phyloP scores from a whole-genome alignment of 192 early-diverging fungal species.

The Blastocladiella britannica region DNA sequence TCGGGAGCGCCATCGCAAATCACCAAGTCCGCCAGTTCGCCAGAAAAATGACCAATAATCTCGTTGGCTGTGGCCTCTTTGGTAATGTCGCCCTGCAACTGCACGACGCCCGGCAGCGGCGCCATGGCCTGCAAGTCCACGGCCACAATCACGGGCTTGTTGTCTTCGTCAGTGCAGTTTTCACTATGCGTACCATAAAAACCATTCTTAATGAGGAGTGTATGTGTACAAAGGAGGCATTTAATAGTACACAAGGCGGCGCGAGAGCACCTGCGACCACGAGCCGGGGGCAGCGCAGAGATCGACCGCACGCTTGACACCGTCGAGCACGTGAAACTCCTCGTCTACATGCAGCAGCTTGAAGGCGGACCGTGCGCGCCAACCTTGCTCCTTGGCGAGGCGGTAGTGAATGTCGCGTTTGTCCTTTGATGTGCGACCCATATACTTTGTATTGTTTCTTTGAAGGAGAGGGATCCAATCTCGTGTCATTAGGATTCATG shows the following conservation, averaged over 20 bases:
- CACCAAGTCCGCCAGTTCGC: constrained; percentile 71
- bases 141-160: constrained; percentile 71
- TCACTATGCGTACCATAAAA: constrained; percentile 13
- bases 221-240: neutral
- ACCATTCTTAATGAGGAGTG: too few relatives aligned
- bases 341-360: constrained; percentile 93
- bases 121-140: constrained; percentile 96
- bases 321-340: constrained; percentile 75
- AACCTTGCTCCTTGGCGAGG: constrained; percentile 90
- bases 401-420: constrained; percentile 94
- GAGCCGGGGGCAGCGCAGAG: constrained; percentile 92
- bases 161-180: constrained; percentile 24
- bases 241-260: constrained; percentile 26
- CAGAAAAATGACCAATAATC: constrained; percentile 77
- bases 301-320: constrained; percentile 76
- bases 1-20: constrained; percentile 92
- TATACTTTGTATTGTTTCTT: constrained; percentile 21
- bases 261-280: constrained; percentile 83
- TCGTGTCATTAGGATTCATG: neutral
- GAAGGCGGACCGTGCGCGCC: constrained; percentile 90
- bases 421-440: constrained; percentile 77
- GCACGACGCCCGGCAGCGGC: constrained; percentile 74
- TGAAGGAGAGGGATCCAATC: neutral
- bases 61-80: constrained; percentile 76
- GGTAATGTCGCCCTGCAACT: constrained; percentile 95